phyloP scores from a whole-genome alignment of 352 stramenopile species.

The Pythium rishiriense region DNA sequence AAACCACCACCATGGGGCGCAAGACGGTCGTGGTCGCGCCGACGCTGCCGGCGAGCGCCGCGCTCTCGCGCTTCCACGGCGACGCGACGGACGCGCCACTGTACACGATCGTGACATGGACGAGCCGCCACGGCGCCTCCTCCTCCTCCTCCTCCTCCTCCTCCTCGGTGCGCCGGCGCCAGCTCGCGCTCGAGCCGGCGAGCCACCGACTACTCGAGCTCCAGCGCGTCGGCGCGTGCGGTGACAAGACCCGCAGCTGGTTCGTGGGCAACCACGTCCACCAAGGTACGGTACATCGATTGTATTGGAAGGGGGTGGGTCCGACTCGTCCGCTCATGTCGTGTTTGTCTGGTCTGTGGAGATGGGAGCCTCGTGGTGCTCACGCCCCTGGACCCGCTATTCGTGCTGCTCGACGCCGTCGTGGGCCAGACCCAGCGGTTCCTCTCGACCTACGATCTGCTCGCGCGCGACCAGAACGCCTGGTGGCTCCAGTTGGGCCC shows the following conservation, averaged over 20 bases:
- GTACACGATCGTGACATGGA: slow-evolving; percentile 54
- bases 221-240: slow-evolving; percentile 49
- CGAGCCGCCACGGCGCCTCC: slow-evolving; percentile 14
- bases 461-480: slow-evolving; percentile 44
- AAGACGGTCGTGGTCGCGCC: slow-evolving; percentile 58
- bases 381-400: slow-evolving; percentile 66
- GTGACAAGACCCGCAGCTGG: slow-evolving; percentile 61
- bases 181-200: slow-evolving; percentile 51
- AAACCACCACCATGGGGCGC: slow-evolving; percentile 32
- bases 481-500: slow-evolving; percentile 53
- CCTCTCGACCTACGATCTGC: slow-evolving; percentile 59
- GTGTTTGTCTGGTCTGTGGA: slow-evolving; percentile 25
- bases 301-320: neutral
- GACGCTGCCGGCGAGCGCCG: slow-evolving; percentile 32
- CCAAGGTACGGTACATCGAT: slow-evolving; percentile 35
- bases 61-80: slow-evolving; percentile 67
- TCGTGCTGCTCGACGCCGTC: slow-evolving; percentile 62
- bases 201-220: slow-evolving; percentile 53
- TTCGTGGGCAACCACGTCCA: slow-evolving; percentile 75
- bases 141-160: neutral
- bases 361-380: slow-evolving; percentile 66
- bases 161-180: slow-evolving; percentile 38
- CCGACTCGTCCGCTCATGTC: no score
- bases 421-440: slow-evolving; percentile 51
- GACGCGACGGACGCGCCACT: slow-evolving; percentile 56